Conservation (phyloP, 2,329 filamentous ascomycete species). For the Plenodomus tracheiphilus region DNA sequence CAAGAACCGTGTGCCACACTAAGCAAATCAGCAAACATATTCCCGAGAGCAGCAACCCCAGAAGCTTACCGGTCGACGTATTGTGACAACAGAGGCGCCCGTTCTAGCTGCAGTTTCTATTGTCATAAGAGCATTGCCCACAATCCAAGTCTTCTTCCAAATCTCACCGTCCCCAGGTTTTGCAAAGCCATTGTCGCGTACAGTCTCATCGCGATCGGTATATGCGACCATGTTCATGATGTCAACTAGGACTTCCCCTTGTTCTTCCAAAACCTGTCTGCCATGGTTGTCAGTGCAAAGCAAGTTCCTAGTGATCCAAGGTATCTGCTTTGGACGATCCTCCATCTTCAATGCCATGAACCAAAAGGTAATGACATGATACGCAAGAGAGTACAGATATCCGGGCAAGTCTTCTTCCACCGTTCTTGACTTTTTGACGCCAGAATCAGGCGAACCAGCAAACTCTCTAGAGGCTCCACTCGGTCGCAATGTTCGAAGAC, state of each 20-base stretch:
- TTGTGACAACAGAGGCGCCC: constrained; percentile 71
- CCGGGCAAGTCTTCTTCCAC: constrained; percentile 78
- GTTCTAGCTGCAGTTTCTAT: constrained; percentile 70
- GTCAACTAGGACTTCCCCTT: constrained; percentile 90
- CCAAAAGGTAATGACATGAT: constrained; percentile 96
- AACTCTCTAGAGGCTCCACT: constrained; percentile 52
- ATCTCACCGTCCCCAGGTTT: constrained; percentile 67
- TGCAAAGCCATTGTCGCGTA: constrained; percentile 67
- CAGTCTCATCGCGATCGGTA: constrained; percentile 80
- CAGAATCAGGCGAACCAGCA: constrained; percentile 23
- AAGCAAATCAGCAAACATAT: constrained; percentile 10
- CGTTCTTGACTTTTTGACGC: constrained; percentile 45
- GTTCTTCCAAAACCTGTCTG: constrained; percentile 79
- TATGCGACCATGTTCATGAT: constrained; percentile 90
- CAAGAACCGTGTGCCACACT: constrained; percentile 49
- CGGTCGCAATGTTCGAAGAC: constrained; percentile 45
- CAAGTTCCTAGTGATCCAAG: constrained; percentile 87
- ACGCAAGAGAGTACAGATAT: constrained; percentile 91
- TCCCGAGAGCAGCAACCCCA: constrained; percentile 37
- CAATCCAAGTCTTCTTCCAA: constrained; percentile 69
- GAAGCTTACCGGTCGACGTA: constrained; percentile 72
- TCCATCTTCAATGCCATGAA: constrained; percentile 86
- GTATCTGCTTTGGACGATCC: constrained; percentile 81
- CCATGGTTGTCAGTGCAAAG: constrained; percentile 76
- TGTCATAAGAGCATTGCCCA: constrained; percentile 74